These are phyloP conservation scores for Elongisporangium senticosum DNA, from an alignment of 352 stramenopile genomes.

Conservation along the genomic window DNA sequence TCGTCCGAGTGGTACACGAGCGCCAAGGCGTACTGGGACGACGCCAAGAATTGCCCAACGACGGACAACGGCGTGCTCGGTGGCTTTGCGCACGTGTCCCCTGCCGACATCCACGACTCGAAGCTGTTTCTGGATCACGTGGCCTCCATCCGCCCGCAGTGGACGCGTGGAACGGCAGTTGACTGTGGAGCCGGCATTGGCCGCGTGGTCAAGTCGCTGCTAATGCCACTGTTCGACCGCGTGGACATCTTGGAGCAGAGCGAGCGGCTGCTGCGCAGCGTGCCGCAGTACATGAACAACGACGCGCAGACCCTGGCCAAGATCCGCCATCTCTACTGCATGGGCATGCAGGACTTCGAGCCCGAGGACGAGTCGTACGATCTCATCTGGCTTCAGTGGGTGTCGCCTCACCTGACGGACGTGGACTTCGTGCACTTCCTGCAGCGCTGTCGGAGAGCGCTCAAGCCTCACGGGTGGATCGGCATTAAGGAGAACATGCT, in stretches of 20 bases:
- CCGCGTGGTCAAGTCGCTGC: conserved; percentile 91
- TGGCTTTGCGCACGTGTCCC: conserved; percentile 82
- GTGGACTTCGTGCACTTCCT: conserved; percentile 92
- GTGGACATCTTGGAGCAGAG: conserved; percentile 96
- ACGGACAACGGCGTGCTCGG: conserved; percentile 94
- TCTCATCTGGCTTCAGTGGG: conserved; percentile 98
- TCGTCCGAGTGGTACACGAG: conserved; percentile 64
- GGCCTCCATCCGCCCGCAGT: conserved; percentile 36
- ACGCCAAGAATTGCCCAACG: conserved; percentile 88
- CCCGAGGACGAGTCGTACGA: conserved; percentile 78
- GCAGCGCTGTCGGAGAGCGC: conserved; percentile 73
- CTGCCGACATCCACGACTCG: conserved; percentile 75
- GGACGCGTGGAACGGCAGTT: conserved; percentile 35
- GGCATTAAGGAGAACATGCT: conserved; percentile 91
- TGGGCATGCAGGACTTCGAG: conserved; percentile 90
- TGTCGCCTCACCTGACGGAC: conserved; percentile 94
- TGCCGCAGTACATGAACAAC: conserved; percentile 84
- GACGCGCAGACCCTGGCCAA: conserved; percentile 20
- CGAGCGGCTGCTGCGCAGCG: conserved; percentile 81
- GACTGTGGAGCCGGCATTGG: conserved; percentile 93
- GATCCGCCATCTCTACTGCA: conserved; percentile 83
- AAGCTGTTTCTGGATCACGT: conserved; percentile 47
- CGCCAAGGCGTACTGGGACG: conserved; percentile 75
- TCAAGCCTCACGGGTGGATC: conserved; percentile 52
- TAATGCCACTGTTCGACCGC: conserved; percentile 82